Evolutionary conservation across 164 flowering plant species (phyloP), one percentile per base, ranked within the genome.

Genomic region (Dillenia turbinata): DNA sequence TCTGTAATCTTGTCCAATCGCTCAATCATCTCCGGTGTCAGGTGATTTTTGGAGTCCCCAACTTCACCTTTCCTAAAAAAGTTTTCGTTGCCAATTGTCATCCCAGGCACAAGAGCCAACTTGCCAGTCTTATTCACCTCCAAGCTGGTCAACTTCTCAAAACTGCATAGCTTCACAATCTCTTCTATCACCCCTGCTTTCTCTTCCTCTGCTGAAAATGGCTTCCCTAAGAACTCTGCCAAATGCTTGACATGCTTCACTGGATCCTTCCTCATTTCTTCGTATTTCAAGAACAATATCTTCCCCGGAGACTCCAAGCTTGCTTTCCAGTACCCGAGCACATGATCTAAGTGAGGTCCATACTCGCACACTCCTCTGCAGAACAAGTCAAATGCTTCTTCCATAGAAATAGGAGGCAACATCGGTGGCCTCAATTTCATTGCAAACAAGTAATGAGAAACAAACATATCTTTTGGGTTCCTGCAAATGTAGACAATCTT

Each of bases 71-170:
- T 12, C 15, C 71, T 22, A 17, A 71, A 72, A 22, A 52, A 72
- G 3, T 33, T 24, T 26, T 49, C 49, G 14, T 49, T 55, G 5
- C 12, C 33, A 11, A 54, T 5, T 9, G 22, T 19, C 22, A 19
- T 3, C 3, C 46, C 63, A 2, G 8, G 54, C 9, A 57, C 66
- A 12, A 47, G 6, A 1, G 60, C 40, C 17, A 65, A 2, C 9
- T 57, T 56, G 9, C 62, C 73, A 3, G 8, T 65, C 44, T 52
- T 72, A 46, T 69, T 72, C 48, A 66, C 68, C 51, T 76, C 67
- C 50, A 73, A 22, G 55, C 61, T 70, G 45, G 74, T 66, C 69
- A 76, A n/a, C 11, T 40, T 66, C n/a, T 73, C 65, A 55, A 76
- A 76, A 47, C 79, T 73, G 51, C 77, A 73, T 33, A 64, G 40